Percentiles rank a stretch among this genome's conserved stretches.
Evolutionary conservation across 768 basidiomycete genomes (phyloP).

Genomic region (Rickenella mellea): DNA sequence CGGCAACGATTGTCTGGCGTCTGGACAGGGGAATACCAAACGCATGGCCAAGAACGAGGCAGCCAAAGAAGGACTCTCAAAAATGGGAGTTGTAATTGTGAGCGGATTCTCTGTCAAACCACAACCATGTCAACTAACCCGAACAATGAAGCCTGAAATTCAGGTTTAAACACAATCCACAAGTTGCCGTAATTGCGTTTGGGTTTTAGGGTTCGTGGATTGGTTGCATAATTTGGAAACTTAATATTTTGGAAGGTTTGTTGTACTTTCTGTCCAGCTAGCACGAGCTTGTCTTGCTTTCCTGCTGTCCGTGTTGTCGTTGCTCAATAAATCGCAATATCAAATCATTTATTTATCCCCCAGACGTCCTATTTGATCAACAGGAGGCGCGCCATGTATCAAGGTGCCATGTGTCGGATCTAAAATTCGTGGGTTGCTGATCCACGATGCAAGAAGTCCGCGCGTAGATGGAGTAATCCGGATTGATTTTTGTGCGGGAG

Average conservation of each 20-base stretch:
- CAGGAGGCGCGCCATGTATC: conserved; percentile 64
- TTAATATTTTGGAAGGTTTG: too few species aligned
- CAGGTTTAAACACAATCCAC: not conserved
- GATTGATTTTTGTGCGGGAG: conserved; percentile 1
- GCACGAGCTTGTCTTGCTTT: not conserved
- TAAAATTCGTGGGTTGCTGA: conserved; percentile 34
- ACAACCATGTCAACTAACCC: too few species aligned
- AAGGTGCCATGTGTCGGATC: conserved; percentile 56
- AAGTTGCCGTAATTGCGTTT: not conserved
- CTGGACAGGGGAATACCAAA: conserved; percentile 66
- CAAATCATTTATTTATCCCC: too few species aligned
- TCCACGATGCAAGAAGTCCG: conserved; percentile 39
- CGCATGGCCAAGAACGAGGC: conserved; percentile 75
- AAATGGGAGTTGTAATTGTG: conserved; percentile 46
- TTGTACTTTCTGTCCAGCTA: too few species aligned
- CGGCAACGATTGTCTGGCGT: conserved; percentile 48
- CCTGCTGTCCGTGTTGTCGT: not conserved
- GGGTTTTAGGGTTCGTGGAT: not conserved
- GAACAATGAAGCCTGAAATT: too few species aligned
- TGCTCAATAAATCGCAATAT: too few species aligned
- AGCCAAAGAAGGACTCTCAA: conserved; percentile 60
- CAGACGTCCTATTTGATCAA: conserved; percentile 51
- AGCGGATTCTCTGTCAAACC: conserved; percentile 19
- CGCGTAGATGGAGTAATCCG: conserved; percentile 13
- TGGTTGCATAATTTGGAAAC: not conserved